Conservation (phyloP, 805 yeast genomes). For the Groenewaldozyma tartarivorans region DNA sequence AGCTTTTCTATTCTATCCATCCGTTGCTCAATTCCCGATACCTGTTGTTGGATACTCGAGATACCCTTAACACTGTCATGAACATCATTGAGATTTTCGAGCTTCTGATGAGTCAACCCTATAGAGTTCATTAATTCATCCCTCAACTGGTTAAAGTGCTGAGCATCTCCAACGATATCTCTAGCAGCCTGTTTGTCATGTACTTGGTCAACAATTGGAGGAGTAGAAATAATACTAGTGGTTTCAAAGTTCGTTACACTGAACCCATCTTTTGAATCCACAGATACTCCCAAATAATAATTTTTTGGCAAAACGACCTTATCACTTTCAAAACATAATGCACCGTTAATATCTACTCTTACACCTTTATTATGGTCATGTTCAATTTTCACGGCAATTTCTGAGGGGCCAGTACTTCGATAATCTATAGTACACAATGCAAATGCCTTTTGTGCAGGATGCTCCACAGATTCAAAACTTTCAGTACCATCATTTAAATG, state of each 20-base stretch:
- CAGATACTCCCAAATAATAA: slow-evolving; percentile 28
- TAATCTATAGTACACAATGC: slow-evolving; percentile 28
- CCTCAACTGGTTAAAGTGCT: slow-evolving; percentile 3
- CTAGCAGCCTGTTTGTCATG: background rate
- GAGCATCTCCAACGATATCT: background rate
- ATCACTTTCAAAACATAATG: slow-evolving; percentile 27
- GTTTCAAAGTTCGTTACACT: slow-evolving; percentile 10
- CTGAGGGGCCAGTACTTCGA: slow-evolving; percentile 23
- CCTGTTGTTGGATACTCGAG: slow-evolving; percentile 3
- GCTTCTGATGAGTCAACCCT: slow-evolving; percentile 7
- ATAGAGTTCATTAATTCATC: slow-evolving; percentile 9
- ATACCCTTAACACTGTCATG: slow-evolving; percentile 4
- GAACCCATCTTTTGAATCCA: slow-evolving; percentile 19
- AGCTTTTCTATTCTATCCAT: slow-evolving; percentile 10
- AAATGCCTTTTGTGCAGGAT: slow-evolving; percentile 26
- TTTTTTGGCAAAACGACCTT: slow-evolving; percentile 24
- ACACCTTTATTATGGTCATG: slow-evolving; percentile 25
- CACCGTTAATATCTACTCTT: slow-evolving; percentile 30
- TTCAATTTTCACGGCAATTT: slow-evolving; percentile 20
- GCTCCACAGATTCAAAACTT: slow-evolving; percentile 16
- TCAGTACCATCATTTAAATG: slow-evolving; percentile 31
- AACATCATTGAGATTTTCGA: slow-evolving; percentile 5
- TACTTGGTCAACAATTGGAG: background rate
- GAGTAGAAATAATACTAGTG: background rate
- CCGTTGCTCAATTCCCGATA: slow-evolving; percentile 10